Evolutionary conservation across 148 eudicot species (phyloP).

Genomic region (Linanthus parryae): DNA sequence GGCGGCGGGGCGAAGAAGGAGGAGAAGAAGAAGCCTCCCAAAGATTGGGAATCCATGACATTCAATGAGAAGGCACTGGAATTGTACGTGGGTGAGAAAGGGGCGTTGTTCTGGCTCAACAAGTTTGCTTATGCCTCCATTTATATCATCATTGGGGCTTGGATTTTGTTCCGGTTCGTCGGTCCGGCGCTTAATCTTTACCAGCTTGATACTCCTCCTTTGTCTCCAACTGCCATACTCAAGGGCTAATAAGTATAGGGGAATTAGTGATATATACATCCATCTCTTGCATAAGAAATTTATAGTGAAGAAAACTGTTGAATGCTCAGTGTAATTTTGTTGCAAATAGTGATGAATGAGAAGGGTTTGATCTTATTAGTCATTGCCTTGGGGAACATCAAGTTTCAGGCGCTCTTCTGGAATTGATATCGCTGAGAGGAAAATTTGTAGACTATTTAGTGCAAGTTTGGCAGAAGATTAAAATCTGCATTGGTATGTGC

Average conservation of each 20-base stretch:
- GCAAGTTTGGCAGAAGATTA: too few species aligned
- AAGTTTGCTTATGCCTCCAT: conserved; percentile 91
- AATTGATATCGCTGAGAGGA: too few species aligned
- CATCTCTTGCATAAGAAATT: too few species aligned
- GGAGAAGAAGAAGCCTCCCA: conserved; percentile 14
- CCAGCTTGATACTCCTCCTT: conserved; percentile 71
- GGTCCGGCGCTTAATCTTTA: conserved; percentile 78
- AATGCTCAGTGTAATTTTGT: too few species aligned
- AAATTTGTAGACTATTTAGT: too few species aligned
- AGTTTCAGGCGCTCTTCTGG: too few species aligned
- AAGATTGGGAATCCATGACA: conserved; percentile 76
- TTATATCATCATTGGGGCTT: conserved; percentile 64
- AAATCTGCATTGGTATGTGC: too few species aligned
- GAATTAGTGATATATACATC: too few species aligned
- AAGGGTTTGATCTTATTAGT: too few species aligned
- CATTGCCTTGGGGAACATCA: too few species aligned
- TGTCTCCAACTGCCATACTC: conserved; percentile 37
- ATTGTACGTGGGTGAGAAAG: conserved; percentile 76
- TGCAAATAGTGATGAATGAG: too few species aligned
- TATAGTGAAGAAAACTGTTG: too few species aligned
- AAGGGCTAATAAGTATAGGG: conserved; percentile 37
- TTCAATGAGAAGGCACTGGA: conserved; percentile 58
- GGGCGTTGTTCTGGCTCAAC: conserved; percentile 69
- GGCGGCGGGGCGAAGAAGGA: background rate
- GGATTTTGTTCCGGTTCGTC: conserved; percentile 80